A percentile compares a stretch with the other conserved stretches of the same genome.
Evolutionary conservation across 441 rosid genomes (phyloP).

Genomic region (Metrosideros polymorpha): DNA sequence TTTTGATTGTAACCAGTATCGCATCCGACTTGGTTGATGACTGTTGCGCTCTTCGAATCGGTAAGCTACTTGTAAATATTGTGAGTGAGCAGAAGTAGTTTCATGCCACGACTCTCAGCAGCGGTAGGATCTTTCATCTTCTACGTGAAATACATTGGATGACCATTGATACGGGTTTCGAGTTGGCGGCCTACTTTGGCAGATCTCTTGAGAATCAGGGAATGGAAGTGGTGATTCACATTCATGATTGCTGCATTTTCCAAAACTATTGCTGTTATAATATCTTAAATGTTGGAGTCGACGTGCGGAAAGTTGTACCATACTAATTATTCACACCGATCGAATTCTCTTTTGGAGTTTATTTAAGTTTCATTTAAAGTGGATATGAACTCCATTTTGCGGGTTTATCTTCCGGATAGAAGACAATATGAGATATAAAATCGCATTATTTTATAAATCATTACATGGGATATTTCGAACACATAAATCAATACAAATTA

Average conservation of each 20-base stretch:
- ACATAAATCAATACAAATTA: background rate
- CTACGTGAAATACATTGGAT: background rate
- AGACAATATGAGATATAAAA: too few relatives aligned
- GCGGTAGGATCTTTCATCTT: background rate
- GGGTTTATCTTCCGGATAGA: too few relatives aligned
- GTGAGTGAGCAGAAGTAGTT: background rate
- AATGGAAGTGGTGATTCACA: background rate
- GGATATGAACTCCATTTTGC: too few relatives aligned
- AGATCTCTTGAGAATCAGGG: background rate
- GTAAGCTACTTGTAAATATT: background rate
- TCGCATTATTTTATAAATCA: too few relatives aligned
- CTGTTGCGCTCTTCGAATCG: background rate
- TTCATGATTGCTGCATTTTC: background rate
- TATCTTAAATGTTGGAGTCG: background rate
- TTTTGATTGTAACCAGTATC: background rate
- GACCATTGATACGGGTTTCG: background rate
- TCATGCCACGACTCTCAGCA: background rate
- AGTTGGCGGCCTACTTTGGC: background rate
- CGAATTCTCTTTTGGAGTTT: background rate
- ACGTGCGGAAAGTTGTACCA: background rate
- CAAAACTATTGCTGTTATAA: background rate
- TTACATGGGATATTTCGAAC: background rate
- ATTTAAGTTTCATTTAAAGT: background rate
- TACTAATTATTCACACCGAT: background rate
- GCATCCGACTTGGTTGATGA: background rate